phyloP scores from a whole-genome alignment of 2,329 filamentous ascomycete genomes.

The Blumeria graminis region DNA sequence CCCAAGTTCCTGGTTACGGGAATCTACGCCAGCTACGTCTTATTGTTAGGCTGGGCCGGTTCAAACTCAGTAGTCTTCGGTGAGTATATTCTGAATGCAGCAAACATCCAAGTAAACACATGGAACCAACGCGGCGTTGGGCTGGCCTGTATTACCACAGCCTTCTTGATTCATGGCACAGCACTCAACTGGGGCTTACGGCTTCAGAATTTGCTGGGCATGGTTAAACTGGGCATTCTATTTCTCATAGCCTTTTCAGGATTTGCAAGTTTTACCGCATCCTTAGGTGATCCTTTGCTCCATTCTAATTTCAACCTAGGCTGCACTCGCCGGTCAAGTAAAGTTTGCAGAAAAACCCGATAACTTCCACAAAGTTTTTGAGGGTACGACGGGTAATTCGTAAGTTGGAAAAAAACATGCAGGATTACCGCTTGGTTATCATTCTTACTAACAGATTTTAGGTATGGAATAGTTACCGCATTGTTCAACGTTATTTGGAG shows the following conservation, averaged over 20 bases:
- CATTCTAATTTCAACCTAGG: constrained; percentile 1
- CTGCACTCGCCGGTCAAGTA: constrained; percentile 32
- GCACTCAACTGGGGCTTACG: constrained; percentile 41
- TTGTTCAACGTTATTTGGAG: constrained; percentile 51
- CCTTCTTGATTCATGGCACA: constrained; percentile 39
- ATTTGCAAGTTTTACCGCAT: constrained; percentile 18
- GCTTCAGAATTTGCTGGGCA: constrained; percentile 39
- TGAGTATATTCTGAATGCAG: constrained; percentile 44
- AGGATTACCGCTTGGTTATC: neutral
- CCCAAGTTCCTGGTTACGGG: constrained; percentile 36
- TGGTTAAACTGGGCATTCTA: constrained; percentile 41
- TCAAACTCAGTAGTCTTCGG: constrained; percentile 47
- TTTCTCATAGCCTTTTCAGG: constrained; percentile 39
- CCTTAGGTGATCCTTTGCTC: neutral
- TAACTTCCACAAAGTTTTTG: constrained; percentile 39
- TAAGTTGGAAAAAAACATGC: constrained; percentile 14
- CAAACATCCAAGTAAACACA: constrained; percentile 32
- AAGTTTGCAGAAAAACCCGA: constrained; percentile 31
- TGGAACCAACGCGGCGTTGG: constrained; percentile 46
- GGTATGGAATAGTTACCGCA: constrained; percentile 38
- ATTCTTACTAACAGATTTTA: neutral
- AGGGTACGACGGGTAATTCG: constrained; percentile 37
- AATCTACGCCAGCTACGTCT: constrained; percentile 34
- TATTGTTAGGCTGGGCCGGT: constrained; percentile 40
- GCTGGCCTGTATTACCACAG: constrained; percentile 38